phyloP scores from a whole-genome alignment of 2,329 filamentous ascomycete species.

The Orbilia brochopaga region DNA sequence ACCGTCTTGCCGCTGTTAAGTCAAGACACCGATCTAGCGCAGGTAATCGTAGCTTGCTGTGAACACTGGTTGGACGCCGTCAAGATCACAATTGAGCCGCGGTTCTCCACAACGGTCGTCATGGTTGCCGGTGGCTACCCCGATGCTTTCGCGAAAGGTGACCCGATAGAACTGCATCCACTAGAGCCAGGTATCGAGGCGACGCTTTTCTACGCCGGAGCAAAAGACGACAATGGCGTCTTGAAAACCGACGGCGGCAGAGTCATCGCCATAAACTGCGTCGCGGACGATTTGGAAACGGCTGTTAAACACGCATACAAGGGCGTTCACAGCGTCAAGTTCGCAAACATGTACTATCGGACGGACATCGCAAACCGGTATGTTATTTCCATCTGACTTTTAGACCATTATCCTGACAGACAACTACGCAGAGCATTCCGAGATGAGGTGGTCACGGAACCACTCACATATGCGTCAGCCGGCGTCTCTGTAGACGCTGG shows the following conservation, averaged over 20 bases:
- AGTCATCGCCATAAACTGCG: slow-evolving; percentile 90
- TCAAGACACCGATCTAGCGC: slow-evolving; percentile 79
- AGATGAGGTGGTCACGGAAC: slow-evolving; percentile 56
- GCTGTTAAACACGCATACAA: slow-evolving; percentile 88
- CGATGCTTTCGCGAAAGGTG: slow-evolving; percentile 81
- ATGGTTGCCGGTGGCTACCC: slow-evolving; percentile 92
- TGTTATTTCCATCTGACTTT: not conserved
- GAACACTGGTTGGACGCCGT: slow-evolving; percentile 75
- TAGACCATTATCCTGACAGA: slow-evolving; percentile 21
- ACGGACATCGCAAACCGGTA: slow-evolving; percentile 85
- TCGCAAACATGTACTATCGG: slow-evolving; percentile 87
- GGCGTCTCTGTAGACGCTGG: slow-evolving; percentile 94
- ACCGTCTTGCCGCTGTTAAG: slow-evolving; percentile 80
- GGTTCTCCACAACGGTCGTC: slow-evolving; percentile 89
- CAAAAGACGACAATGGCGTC: slow-evolving; percentile 67
- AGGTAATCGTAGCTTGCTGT: slow-evolving; percentile 85
- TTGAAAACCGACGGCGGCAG: slow-evolving; percentile 83
- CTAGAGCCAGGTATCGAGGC: slow-evolving; percentile 59
- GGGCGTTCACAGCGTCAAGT: slow-evolving; percentile 78
- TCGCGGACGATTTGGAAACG: slow-evolving; percentile 74
- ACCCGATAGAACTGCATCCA: slow-evolving; percentile 64
- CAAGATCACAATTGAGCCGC: slow-evolving; percentile 69
- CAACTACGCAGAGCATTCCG: slow-evolving; percentile 54
- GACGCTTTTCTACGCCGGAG: slow-evolving; percentile 93
- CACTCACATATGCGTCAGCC: slow-evolving; percentile 87